phyloP scores from a whole-genome alignment of 345 rosid species.

The Salix viminalis region DNA sequence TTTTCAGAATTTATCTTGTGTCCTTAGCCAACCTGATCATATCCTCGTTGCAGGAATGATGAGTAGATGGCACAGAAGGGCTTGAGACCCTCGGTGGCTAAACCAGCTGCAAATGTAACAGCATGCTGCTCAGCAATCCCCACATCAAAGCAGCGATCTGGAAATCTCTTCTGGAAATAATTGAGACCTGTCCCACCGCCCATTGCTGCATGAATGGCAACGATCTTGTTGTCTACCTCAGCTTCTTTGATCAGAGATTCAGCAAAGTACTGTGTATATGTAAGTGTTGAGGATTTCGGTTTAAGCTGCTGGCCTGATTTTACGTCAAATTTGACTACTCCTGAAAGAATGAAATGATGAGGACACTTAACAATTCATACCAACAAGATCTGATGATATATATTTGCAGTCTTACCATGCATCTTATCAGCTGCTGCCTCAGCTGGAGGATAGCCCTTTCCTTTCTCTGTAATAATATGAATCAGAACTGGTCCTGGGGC shows the following conservation, averaged over 20 bases:
- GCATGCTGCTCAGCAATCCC: conserved; percentile 82
- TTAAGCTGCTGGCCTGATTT: conserved; percentile 58
- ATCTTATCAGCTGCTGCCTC: conserved; percentile 66
- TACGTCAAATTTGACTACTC: conserved; percentile 62
- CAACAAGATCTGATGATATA: background rate
- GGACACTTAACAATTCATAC: conserved; percentile 2
- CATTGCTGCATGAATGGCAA: conserved; percentile 82
- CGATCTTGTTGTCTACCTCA: conserved; percentile 50
- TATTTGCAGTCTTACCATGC: conserved; percentile 51
- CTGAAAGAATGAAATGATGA: conserved; percentile 31
- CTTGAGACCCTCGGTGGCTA: conserved; percentile 68
- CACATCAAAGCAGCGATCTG: conserved; percentile 72
- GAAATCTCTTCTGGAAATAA: conserved; percentile 59
- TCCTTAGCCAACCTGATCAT: conserved; percentile 55
- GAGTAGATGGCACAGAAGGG: conserved; percentile 83
- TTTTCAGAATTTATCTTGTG: background rate
- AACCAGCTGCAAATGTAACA: conserved; percentile 75
- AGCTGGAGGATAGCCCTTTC: conserved; percentile 77
- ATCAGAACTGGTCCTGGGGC: conserved; percentile 75
- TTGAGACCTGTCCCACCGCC: conserved; percentile 82
- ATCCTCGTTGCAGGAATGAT: conserved; percentile 69
- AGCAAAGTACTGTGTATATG: conserved; percentile 62
- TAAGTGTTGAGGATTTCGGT: conserved; percentile 45
- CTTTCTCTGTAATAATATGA: conserved; percentile 68
- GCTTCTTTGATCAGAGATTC: conserved; percentile 66